Evolutionary conservation across 805 yeast species (phyloP), one percentile per base, ranked within the genome.

Genomic region (Tetrapisispora fleetii): DNA sequence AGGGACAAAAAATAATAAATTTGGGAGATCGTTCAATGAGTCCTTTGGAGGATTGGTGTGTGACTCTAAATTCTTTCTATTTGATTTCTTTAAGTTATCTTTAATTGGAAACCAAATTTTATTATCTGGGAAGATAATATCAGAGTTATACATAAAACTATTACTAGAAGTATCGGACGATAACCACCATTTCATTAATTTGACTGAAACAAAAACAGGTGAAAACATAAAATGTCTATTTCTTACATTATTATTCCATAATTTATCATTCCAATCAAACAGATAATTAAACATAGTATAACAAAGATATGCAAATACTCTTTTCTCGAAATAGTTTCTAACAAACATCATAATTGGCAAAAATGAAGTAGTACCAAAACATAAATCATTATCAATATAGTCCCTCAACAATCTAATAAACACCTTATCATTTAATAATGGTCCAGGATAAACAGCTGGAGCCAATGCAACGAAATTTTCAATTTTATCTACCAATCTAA

Each of bases 171-270:
- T 50, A 38, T 56, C 56, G 4, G 58, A 54, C 40, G 80, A 79
- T 18, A 89, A 70, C 97, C 98, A 91, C 97, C 98, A 93, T 40
- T 78, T 73, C 95, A 91, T 89, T 50, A 86, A 71, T 54, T 80
- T 79, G 1, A 87, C 74, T 19, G 93, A 82, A n/a, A 89, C 83
- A 62, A 78, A 85, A 5, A 85, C 86, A 0, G 96, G 96, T 2
- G 95, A 83, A 63, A 88, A 90, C 13, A 89, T 66, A 55, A 91
- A 89, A 66, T 86, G 90, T 40, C 90, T 72, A 52, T 78, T 77
- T 58, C 89, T 73, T 21, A 87, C 68, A 24, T 74, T 68, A 19
- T 67, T 69, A 61, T 89, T 85, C 83, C 97, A 93, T 36, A 85
- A 70, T 17, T 65, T 65, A 56, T 88, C 95, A 60, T 76, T 79